Conservation (phyloP, 2,329 filamentous ascomycete genomes). For the Aspergillus sp. region DNA sequence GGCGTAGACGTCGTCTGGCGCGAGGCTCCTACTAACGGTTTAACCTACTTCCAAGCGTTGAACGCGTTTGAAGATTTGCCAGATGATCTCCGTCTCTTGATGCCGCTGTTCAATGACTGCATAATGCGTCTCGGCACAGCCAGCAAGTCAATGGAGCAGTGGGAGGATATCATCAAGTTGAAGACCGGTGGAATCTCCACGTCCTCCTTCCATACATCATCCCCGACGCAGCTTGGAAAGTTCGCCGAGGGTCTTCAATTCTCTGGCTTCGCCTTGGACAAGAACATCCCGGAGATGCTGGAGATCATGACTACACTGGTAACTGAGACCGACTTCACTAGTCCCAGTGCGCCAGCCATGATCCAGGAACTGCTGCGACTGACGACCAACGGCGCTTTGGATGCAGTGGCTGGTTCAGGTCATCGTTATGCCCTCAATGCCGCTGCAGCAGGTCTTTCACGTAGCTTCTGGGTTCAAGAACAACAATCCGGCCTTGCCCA, state of each 20-base stretch:
- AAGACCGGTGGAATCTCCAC: slow-evolving; percentile 91
- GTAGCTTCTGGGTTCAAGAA: slow-evolving; percentile 71
- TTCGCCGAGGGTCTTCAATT: slow-evolving; percentile 82
- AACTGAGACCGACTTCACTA: slow-evolving; percentile 86
- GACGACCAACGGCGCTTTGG: slow-evolving; percentile 84
- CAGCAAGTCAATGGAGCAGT: slow-evolving; percentile 84
- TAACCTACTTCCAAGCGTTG: slow-evolving; percentile 93
- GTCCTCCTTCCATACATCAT: slow-evolving; percentile 79
- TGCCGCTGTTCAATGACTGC: slow-evolving; percentile 88
- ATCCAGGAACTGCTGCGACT: slow-evolving; percentile 85
- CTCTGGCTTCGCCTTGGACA: slow-evolving; percentile 83
- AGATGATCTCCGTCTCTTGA: slow-evolving; percentile 77
- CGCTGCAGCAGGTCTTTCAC: slow-evolving; percentile 77
- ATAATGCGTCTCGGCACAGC: slow-evolving; percentile 93
- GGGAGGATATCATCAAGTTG: slow-evolving; percentile 93
- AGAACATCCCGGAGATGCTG: slow-evolving; percentile 89
- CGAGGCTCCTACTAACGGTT: slow-evolving; percentile 88
- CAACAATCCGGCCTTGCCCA: slow-evolving; percentile 90
- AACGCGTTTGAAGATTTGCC: slow-evolving; percentile 78
- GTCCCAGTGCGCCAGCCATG: slow-evolving; percentile 75
- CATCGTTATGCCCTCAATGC: slow-evolving; percentile 83
- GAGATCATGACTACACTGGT: slow-evolving; percentile 79
- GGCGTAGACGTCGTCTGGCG: slow-evolving; percentile 80
- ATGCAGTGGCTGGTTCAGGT: slow-evolving; percentile 86
- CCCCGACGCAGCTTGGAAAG: slow-evolving; percentile 68